These are phyloP conservation scores for Colletotrichum graminicola DNA, from an alignment of 2,329 filamentous ascomycete genomes.

Conservation along the genomic window DNA sequence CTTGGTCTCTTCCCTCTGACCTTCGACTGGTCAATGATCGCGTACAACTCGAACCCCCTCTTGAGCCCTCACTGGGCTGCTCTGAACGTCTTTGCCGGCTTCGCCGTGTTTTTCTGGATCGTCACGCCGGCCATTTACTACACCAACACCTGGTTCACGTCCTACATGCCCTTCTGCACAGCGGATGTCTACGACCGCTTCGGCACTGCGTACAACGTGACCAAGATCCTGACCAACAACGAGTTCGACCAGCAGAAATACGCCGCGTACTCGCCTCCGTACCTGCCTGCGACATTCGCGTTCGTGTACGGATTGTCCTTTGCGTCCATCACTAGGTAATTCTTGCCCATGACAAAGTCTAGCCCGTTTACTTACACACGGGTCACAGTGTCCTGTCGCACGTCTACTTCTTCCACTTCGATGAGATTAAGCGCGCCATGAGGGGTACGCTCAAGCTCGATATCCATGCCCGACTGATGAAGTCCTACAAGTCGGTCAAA, in stretches of 20 bases:
- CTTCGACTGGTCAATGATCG: constrained; percentile 54
- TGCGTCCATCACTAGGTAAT: constrained; percentile 69
- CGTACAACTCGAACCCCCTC: constrained; percentile 52
- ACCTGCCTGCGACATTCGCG: constrained; percentile 62
- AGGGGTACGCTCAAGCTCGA: constrained; percentile 36
- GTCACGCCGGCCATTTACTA: constrained; percentile 70
- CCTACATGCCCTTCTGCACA: constrained; percentile 67
- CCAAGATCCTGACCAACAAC: constrained; percentile 55
- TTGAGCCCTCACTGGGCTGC: constrained; percentile 69
- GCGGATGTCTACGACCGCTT: constrained; percentile 65
- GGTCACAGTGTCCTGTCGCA: constrained; percentile 56
- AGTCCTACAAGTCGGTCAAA: constrained; percentile 68
- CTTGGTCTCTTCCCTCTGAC: constrained; percentile 57
- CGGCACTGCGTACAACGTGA: constrained; percentile 61
- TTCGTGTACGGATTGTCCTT: constrained; percentile 71
- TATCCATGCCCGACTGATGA: constrained; percentile 66
- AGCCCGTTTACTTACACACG: constrained; percentile 50
- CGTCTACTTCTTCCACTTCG: constrained; percentile 55
- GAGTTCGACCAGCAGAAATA: constrained; percentile 62
- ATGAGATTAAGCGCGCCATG: constrained; percentile 52
- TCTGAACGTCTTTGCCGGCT: constrained; percentile 70
- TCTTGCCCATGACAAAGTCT: too few species aligned
- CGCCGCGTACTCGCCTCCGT: constrained; percentile 63
- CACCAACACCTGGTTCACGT: constrained; percentile 67
- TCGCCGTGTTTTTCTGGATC: constrained; percentile 65